Conservation (phyloP, 768 basidiomycete species). For the Lactarius psammicola region DNA sequence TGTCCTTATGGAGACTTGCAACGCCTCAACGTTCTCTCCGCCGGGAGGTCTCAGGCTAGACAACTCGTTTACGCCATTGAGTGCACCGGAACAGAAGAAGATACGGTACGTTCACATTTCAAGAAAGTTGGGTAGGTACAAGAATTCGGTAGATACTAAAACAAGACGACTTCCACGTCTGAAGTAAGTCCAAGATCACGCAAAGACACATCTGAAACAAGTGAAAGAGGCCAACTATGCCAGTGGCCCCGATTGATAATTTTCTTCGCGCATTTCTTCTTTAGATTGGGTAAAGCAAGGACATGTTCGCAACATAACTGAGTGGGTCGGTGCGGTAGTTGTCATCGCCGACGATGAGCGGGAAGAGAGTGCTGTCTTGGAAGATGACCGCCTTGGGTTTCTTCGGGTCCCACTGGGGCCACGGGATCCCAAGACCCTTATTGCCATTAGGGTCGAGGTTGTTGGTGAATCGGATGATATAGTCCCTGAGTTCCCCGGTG, state of each 20-base stretch:
- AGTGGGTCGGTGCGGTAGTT: conserved; percentile 19
- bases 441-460: conserved; percentile 26
- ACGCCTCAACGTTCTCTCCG: background rate
- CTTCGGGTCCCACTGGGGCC: conserved; percentile 24
- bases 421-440: conserved; percentile 9
- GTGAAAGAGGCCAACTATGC: background rate
- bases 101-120: background rate
- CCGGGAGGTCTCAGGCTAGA: no score
- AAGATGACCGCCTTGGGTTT: conserved; percentile 22
- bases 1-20: background rate
- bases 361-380: conserved; percentile 10
- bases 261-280: background rate
- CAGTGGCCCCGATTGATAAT: background rate
- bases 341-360: conserved; percentile 17
- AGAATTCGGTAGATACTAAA: background rate
- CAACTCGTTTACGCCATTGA: background rate
- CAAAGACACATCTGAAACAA: background rate
- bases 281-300: conserved; percentile 24
- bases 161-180: background rate
- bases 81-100: background rate
- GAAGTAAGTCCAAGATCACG: background rate
- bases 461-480: conserved; percentile 25
- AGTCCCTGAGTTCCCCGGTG: conserved; percentile 25
- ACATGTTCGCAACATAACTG: conserved; percentile 22
- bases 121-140: background rate